Evolutionary conservation across 441 rosid species (phyloP).

Genomic region (Adansonia gregorii): DNA sequence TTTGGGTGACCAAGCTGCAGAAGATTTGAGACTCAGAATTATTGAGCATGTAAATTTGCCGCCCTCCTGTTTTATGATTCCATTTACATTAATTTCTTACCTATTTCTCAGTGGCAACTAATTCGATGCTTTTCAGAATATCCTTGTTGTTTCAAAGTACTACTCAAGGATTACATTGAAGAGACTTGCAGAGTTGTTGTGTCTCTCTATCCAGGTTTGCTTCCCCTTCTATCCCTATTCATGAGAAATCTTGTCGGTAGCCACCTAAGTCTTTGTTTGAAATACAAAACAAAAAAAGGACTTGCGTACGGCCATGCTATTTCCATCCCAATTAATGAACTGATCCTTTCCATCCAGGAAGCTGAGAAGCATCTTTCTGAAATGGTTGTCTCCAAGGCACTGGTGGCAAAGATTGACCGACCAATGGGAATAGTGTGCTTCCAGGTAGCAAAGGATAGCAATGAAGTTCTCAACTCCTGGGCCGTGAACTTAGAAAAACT

Average conservation of each 20-base stretch:
- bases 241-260: background rate
- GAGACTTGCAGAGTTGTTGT: constrained; percentile 90
- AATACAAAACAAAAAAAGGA: background rate
- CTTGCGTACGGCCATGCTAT: background rate
- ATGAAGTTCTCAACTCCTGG: constrained; percentile 94
- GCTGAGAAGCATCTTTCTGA: constrained; percentile 99
- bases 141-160: constrained; percentile 93
- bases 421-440: constrained; percentile 88
- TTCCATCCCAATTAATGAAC: background rate
- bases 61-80: background rate
- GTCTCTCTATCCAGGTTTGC: constrained; percentile 75
- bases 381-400: constrained; percentile 94
- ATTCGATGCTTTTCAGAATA: constrained; percentile 66
- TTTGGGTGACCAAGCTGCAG: constrained; percentile 91
- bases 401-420: constrained; percentile 91
- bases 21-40: constrained; percentile 85
- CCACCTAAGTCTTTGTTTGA: background rate
- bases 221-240: background rate
- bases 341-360: constrained; percentile 54
- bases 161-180: constrained; percentile 83
- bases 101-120: background rate
- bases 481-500: constrained; percentile 91
- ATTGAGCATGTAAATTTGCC: constrained; percentile 76
- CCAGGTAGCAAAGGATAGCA: constrained; percentile 90
- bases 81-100: background rate